Conservation (phyloP, 148 eudicot genomes). For the Rhododendron williamsianum region DNA sequence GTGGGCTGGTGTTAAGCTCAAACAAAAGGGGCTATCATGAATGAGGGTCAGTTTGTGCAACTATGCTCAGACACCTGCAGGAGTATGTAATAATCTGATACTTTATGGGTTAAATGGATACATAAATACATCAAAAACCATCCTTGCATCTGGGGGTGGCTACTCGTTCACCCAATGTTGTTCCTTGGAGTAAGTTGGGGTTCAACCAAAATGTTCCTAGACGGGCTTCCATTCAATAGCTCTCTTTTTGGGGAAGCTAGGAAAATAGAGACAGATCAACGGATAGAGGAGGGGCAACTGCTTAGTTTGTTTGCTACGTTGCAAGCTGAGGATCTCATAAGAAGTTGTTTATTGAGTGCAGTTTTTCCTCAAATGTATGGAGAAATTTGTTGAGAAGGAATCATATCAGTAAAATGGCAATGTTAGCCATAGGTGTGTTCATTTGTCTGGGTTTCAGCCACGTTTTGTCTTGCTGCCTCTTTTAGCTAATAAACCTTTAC, state of each 20-base stretch:
- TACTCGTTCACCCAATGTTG: background rate
- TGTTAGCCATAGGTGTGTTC: background rate
- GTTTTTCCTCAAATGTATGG: background rate
- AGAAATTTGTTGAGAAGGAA: background rate
- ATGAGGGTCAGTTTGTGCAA: background rate
- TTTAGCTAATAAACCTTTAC: background rate
- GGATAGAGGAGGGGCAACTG: background rate
- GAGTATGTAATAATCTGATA: background rate
- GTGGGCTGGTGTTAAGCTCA: background rate
- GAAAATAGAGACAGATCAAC: background rate
- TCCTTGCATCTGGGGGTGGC: background rate
- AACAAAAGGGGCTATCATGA: background rate
- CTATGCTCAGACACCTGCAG: background rate
- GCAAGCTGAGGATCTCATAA: background rate
- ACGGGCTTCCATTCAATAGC: background rate
- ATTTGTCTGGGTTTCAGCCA: background rate
- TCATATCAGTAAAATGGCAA: background rate
- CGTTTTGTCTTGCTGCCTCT: background rate
- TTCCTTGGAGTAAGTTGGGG: background rate
- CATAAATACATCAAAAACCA: background rate
- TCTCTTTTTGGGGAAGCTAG: background rate
- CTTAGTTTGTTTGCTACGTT: background rate
- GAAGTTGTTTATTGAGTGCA: background rate
- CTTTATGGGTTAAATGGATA: background rate
- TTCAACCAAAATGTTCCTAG: background rate